Percentiles rank a stretch among this genome's conserved stretches.
Evolutionary conservation across 345 rosid genomes (phyloP).

Genomic region (Punica granatum): DNA sequence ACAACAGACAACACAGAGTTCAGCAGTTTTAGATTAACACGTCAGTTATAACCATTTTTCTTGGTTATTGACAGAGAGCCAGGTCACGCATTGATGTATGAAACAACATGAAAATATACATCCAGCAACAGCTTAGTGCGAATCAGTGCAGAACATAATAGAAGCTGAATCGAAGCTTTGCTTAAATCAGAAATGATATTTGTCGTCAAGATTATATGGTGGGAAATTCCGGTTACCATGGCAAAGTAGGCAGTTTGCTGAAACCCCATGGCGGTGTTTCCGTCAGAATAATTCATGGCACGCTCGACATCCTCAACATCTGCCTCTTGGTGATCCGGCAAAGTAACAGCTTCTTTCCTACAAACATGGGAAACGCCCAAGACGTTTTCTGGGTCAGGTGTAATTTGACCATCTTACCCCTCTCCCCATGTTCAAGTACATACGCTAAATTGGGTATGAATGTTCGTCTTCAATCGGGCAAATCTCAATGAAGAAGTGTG

Average conservation of each 20-base stretch:
- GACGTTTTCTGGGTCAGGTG: conserved; percentile 1
- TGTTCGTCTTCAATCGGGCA: not conserved
- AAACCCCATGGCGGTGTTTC: conserved; percentile 34
- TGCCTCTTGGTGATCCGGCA: conserved; percentile 49
- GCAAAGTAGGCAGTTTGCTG: conserved; percentile 46
- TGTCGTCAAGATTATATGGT: not conserved
- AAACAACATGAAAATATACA: not conserved
- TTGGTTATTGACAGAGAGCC: too few relatives aligned
- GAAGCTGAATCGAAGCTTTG: not conserved
- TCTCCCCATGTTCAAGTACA: not conserved
- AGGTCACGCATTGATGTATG: not conserved
- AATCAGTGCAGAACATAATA: not conserved
- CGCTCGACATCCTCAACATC: conserved; percentile 52
- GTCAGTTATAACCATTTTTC: too few relatives aligned
- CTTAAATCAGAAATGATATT: not conserved
- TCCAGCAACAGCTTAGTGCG: not conserved
- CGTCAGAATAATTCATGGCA: conserved; percentile 29
- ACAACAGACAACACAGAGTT: not conserved
- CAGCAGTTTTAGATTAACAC: not conserved
- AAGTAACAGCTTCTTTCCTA: conserved; percentile 77
- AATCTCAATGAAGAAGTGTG: not conserved
- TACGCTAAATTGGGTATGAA: not conserved
- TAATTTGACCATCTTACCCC: conserved; percentile 3
- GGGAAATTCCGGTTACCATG: conserved; percentile 42
- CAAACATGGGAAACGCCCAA: conserved; percentile 14